Base-by-base conservation (phyloP, 306 rosid genomes). In the Canavalia ensiformis region DNA sequence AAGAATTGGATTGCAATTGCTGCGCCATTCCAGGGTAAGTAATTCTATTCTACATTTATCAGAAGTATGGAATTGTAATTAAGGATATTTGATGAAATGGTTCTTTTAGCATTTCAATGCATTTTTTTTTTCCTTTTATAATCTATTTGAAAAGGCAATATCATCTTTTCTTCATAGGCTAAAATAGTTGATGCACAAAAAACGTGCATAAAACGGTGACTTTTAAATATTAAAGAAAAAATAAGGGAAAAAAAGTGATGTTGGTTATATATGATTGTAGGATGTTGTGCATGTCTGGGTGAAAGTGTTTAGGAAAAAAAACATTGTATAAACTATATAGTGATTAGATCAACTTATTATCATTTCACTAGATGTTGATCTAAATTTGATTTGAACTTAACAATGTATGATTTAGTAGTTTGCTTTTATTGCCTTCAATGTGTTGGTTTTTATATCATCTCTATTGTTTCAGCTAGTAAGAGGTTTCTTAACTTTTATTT, bases 1-100 rank as follows among this genome's bases (percentile, higher is more conserved):
- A 86, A 95, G 86, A 95, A 88, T 80, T 95, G 99, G 99, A 84
- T 93, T 89, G 98, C 99, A 8, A 86, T 95, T 87, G 81, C 92
- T 76, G 96, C 99, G 2, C 99, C 99, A 10, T 95, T 95, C 84
- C 97, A 88, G 88, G 99, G 99, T 92, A 87, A 85, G 81, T 70
- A 70, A 56, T 90, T 76, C 55, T 69, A 37, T 88, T 71, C 46
- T 75, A 45, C 69, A 55, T 69, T 51, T 74, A 46, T 62, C 46
- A 46, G 54, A 63, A 55, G 78, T 80, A 72, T 18, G 31, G 35
- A 28, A 25, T 44, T 8, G 8, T 66, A 51, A 13, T 8, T 75
- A 74, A 52, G 68, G 75, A 54, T 67, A 77, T 69, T 81, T 78
- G 25, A 72, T 57, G 55, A 65, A 60, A 60, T 42, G 50, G n/a